Evolutionary conservation across 2,329 filamentous ascomycete species (phyloP).

Genomic region (Fusarium sp.): DNA sequence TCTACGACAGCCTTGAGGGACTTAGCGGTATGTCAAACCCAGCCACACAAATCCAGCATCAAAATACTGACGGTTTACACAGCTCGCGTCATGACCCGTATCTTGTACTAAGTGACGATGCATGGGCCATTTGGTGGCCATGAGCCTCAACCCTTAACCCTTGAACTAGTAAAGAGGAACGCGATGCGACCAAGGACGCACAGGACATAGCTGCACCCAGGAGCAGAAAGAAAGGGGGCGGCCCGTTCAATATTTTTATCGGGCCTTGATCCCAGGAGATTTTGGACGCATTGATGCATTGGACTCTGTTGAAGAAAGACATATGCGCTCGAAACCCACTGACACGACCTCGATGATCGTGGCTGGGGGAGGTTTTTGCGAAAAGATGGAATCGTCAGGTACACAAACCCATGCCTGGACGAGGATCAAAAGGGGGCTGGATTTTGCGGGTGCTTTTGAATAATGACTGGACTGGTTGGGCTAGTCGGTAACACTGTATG

Average conservation of each 20-base stretch:
- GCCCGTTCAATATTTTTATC: conserved; percentile 30
- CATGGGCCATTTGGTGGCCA: conserved; percentile 10
- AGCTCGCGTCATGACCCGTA: conserved; percentile 61
- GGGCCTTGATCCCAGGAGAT: conserved; percentile 26
- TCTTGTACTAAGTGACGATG: conserved; percentile 55
- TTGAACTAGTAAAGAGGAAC: conserved; percentile 24
- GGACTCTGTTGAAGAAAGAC: conserved; percentile 14
- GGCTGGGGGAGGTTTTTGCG: conserved; percentile 11
- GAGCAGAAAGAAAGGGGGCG: conserved; percentile 35
- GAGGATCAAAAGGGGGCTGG: conserved; percentile 38
- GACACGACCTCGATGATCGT: conserved; percentile 26
- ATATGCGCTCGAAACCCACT: conserved; percentile 9
- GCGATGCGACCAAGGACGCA: conserved; percentile 30
- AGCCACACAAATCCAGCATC: background rate
- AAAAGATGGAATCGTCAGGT: conserved; percentile 24
- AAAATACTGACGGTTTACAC: conserved; percentile 28
- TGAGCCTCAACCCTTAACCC: conserved; percentile 32
- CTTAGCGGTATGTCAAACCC: conserved; percentile 73
- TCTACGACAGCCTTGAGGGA: conserved; percentile 84
- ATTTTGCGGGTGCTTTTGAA: conserved; percentile 38
- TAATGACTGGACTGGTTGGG: conserved; percentile 32
- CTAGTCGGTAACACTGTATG: conserved; percentile 40
- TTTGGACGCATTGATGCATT: conserved; percentile 40
- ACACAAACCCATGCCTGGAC: conserved; percentile 14
- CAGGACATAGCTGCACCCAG: conserved; percentile 20